Percentiles rank a stretch among this genome's conserved stretches.
Evolutionary conservation across 139 green algal species (phyloP).

Genomic region (Chlamydomonas asymmetrica): DNA sequence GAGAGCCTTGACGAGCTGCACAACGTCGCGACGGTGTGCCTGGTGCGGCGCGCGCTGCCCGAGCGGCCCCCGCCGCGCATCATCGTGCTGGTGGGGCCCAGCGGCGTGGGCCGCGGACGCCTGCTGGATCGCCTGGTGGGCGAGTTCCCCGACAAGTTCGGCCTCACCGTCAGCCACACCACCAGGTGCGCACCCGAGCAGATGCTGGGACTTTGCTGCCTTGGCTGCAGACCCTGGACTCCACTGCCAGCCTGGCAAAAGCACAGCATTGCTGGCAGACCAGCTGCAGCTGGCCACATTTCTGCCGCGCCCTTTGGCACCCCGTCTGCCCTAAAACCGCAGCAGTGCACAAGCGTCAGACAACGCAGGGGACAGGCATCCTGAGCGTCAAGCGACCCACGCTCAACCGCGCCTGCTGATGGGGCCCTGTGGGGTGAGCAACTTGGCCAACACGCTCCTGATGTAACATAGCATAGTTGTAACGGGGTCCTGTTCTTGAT

Average conservation of each 20-base stretch:
- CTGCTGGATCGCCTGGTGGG: conserved; percentile 56
- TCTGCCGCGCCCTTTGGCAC: too few species aligned
- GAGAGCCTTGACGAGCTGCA: conserved; percentile 18
- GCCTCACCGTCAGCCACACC: conserved; percentile 55
- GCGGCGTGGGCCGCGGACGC: conserved; percentile 49
- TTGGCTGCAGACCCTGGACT: background rate
- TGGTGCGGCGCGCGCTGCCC: conserved; percentile 53
- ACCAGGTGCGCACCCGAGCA: conserved; percentile 19
- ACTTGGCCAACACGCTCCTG: too few species aligned
- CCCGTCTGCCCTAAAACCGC: too few species aligned
- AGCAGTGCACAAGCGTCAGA: too few species aligned
- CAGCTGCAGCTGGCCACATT: too few species aligned
- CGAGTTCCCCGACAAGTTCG: conserved; percentile 60
- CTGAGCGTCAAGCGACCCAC: too few species aligned
- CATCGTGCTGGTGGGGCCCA: conserved; percentile 67
- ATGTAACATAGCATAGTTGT: too few species aligned
- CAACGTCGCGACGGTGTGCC: conserved; percentile 48
- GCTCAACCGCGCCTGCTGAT: too few species aligned
- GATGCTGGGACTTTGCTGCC: background rate
- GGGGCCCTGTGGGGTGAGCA: too few species aligned
- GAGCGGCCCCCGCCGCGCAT: conserved; percentile 60
- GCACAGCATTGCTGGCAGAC: too few species aligned
- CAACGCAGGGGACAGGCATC: too few species aligned
- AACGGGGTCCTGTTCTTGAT: too few species aligned
- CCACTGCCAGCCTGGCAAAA: background rate